Percentiles rank a stretch among this genome's conserved stretches.
Conservation (phyloP, 2,329 filamentous ascomycete species). For the Alternaria sp. region DNA sequence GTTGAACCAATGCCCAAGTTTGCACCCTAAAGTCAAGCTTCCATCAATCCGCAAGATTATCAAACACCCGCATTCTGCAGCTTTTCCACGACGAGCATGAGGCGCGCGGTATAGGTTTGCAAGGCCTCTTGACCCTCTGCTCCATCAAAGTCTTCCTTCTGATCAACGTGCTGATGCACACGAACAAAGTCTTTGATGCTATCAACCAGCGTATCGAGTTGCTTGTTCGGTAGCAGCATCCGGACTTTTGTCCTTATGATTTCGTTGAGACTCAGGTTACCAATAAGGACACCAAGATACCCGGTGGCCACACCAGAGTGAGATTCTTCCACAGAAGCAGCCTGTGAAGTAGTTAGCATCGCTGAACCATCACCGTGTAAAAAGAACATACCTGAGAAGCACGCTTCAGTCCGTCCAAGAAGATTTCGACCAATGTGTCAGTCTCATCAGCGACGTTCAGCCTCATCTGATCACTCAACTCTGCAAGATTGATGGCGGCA, state of each 20-base stretch:
- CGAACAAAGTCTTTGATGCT: constrained; percentile 69
- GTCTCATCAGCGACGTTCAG: constrained; percentile 52
- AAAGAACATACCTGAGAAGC: constrained; percentile 70
- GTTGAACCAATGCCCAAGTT: background rate
- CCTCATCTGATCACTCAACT: constrained; percentile 72
- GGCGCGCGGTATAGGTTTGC: constrained; percentile 61
- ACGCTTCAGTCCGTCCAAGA: constrained; percentile 71
- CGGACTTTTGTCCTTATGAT: constrained; percentile 56
- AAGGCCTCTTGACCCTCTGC: constrained; percentile 57
- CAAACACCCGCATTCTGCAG: constrained; percentile 44
- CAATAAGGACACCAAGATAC: constrained; percentile 84
- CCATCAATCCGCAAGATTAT: background rate
- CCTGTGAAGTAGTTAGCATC: constrained; percentile 49
- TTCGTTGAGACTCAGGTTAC: constrained; percentile 74
- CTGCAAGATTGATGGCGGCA: constrained; percentile 85
- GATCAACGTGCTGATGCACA: constrained; percentile 67
- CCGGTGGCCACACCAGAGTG: constrained; percentile 84
- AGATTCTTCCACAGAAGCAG: constrained; percentile 69
- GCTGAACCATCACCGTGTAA: background rate
- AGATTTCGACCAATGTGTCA: constrained; percentile 68
- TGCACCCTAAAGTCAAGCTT: constrained; percentile 7
- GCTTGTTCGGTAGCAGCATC: constrained; percentile 55
- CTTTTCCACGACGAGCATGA: constrained; percentile 62
- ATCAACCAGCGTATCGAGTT: constrained; percentile 60
- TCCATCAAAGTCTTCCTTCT: constrained; percentile 55